Evolutionary conservation across 1,139 yeast species (phyloP).

Genomic region (Pichia sp.): DNA sequence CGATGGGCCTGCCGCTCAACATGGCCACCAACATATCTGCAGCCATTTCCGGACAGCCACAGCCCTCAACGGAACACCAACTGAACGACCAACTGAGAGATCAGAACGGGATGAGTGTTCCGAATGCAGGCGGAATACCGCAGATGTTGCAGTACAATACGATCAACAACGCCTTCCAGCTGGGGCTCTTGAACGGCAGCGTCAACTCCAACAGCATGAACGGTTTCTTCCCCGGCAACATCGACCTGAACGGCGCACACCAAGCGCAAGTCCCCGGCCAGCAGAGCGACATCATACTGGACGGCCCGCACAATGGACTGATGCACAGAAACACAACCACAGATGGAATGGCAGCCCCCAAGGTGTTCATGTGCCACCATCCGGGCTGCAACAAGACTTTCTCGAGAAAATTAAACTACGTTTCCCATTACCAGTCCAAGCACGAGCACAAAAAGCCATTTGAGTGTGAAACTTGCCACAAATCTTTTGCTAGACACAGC

Average conservation of each 20-base stretch:
- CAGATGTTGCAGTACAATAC: slow-evolving; percentile 4
- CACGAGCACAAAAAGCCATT: slow-evolving; percentile 32
- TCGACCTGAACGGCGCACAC: slow-evolving; percentile 46
- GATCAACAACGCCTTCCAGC: not conserved
- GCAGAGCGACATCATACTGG: not conserved
- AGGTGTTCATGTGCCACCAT: slow-evolving; percentile 63
- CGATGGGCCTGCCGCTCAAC: slow-evolving; percentile 3
- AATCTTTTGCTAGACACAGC: slow-evolving; percentile 30
- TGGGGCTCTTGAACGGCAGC: not conserved
- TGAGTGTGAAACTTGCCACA: slow-evolving; percentile 27
- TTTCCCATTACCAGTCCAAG: slow-evolving; percentile 30
- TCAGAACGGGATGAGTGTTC: not conserved
- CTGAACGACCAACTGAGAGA: not conserved
- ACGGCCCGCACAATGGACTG: not conserved
- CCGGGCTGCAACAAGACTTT: slow-evolving; percentile 29
- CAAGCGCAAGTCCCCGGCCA: not conserved
- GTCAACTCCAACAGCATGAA: not conserved
- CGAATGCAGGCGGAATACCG: not conserved
- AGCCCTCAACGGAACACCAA: not conserved
- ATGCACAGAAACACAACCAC: not conserved
- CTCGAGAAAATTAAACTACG: slow-evolving; percentile 30
- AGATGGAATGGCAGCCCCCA: slow-evolving; percentile 17
- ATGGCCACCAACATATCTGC: slow-evolving; percentile 1
- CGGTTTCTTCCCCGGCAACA: slow-evolving; percentile 47
- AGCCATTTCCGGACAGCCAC: not conserved